Base-by-base conservation (phyloP, 768 basidiomycete genomes). In the Leccinum boreale region DNA sequence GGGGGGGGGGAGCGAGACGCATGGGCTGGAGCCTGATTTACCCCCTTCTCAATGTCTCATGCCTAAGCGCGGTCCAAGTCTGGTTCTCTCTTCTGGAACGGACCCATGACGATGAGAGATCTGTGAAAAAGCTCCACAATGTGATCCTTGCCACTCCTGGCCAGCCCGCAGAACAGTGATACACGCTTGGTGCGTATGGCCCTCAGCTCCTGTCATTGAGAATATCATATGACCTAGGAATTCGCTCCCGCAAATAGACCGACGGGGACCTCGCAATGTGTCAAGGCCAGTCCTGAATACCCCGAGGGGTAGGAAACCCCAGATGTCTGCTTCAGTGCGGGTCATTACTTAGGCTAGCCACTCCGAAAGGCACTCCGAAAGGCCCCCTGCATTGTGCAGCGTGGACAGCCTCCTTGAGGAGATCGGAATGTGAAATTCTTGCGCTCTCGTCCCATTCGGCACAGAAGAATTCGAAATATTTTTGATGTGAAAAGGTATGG, bases 391-490 rank as follows among this genome's bases (percentile, higher is more conserved):
- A 11, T 7, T 46, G 58, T 60, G 58, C 63, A 48, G 57, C 58
- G 49, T 65, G 63, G 50, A 53, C 45, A 6, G 23, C 56, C 49
- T 62, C 56, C 53, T 61, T 14, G 59, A 59, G 57, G 23, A 36
- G 55, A 59, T 65, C 57, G 59, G 67, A 57, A 53, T 56, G 59
- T 63, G 57, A 70, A 60, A 58, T 17, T 9, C 2, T 58, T 50
- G 44, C 23, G 53, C 55, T 46, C 44, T 39, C 39, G 21, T 23
- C 47, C 49, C 10, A 29, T 45, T 48, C 36, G 51, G 26, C 33
- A 44, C 5, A 44, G 42, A 58, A 53, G 55, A 56, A 56, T 50
- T 58, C 50, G 44, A 55, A 61, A 50, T 59, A 35, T 28, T n/a
- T 5, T 59, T 67, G 66, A 58, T 55, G 53, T 61, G 58, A 63